Evolutionary conservation across 768 basidiomycete genomes (phyloP), one percentile per base, ranked within the genome.

Genomic region (Rhizopogon roseolus): DNA sequence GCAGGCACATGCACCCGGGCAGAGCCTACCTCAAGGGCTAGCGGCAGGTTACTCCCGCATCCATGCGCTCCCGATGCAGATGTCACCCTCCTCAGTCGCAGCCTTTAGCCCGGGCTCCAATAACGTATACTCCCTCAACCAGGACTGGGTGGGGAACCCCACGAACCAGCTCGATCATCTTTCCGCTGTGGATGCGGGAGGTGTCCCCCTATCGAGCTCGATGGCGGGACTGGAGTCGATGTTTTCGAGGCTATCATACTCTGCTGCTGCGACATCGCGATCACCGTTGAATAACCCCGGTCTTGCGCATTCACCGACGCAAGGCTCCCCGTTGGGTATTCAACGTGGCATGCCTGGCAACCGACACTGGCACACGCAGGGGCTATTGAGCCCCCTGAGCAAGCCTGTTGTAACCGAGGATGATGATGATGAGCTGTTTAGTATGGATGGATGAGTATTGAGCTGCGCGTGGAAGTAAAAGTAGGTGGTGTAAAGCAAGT

Each of bases 1-100:
- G 40, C 89, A 92, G 63, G 76, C 85, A 16, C 93, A 95, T 60
- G 92, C 91, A 1, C 93, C 94, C 0, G 93, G 93, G 1, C 91
- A 94, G 70, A 88, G 85, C 69, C 76, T 96, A 11, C 93, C 95
- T 1, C 93, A 95, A 53, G 94, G 94, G 34, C 80, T 98, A 28
- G 94, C 93, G 0, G 91, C 91, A 0, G 94, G 93, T 0, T 86
- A 93, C 64, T 93, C 90, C 28, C 79, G 93, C 54, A 86, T 98
- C 54, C 94, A 98, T 60, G 87, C 93, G 1, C 72, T 78, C 27
- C 78, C 80, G 0, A 66, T 63, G n/a, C 44, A 65, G 1, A 69
- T 72, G 19, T 77, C 74, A 0, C 77, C 77, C 19, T 49, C 63
- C 37, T 68, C 68, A 4, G 67, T 42, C 1, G 57, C 62, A 10